A percentile compares a stretch with the other conserved stretches of the same genome.
phyloP scores from a whole-genome alignment of 1,284 basidiomycete species.

The Malassezia psittaci region DNA sequence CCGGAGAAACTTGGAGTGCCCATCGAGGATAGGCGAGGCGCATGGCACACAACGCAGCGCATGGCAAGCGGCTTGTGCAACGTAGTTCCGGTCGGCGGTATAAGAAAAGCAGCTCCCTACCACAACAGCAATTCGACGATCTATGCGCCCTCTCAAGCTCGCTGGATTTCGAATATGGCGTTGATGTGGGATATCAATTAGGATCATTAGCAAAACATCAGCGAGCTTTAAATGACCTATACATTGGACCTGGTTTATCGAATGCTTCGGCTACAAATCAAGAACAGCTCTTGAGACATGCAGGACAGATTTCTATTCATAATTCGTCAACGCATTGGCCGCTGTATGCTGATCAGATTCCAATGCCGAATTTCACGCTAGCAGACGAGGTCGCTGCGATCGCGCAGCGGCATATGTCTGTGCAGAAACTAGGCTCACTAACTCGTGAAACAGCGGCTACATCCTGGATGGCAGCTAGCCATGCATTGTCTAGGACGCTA shows the following conservation, averaged over 20 bases:
- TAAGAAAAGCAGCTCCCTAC: not conserved
- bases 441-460: not conserved
- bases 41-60: not conserved
- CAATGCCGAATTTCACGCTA: conserved; percentile 3
- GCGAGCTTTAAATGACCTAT: not conserved
- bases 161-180: conserved; percentile 1
- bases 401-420: not conserved
- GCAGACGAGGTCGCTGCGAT: conserved; percentile 13
- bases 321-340: conserved; percentile 11
- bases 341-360: not conserved
- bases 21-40: not conserved
- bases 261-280: not conserved
- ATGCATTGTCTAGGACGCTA: not conserved
- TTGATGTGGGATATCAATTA: conserved; percentile 1
- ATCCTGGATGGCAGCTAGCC: conserved; percentile 8
- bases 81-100: not conserved
- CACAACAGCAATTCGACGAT: conserved; percentile 6
- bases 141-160: not conserved
- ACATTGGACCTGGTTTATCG: not conserved
- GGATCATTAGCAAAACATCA: not conserved
- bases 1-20: not conserved
- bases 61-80: not conserved
- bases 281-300: not conserved
- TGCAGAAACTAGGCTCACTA: not conserved
- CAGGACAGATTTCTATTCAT: not conserved